These are phyloP conservation scores for Puccinia hordei DNA, from an alignment of 1,284 basidiomycete genomes.

Conservation along the genomic window DNA sequence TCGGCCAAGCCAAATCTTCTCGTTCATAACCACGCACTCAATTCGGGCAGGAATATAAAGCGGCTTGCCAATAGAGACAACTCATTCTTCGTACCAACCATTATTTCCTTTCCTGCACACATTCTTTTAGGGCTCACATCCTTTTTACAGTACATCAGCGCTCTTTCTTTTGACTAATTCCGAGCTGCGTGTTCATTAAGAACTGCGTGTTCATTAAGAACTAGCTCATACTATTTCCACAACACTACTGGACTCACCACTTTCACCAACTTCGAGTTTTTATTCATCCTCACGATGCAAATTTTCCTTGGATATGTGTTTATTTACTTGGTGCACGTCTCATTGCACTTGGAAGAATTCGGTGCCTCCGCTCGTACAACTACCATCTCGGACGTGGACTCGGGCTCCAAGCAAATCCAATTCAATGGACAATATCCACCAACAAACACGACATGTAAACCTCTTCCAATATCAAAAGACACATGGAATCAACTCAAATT, in stretches of 20 bases:
- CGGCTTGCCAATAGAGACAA: not conserved
- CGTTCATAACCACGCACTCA: not conserved
- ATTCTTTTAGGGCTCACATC: too few species aligned
- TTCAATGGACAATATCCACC: slow-evolving; percentile 40
- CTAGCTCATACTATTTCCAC: not conserved
- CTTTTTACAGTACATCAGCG: too few species aligned
- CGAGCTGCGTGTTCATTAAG: not conserved
- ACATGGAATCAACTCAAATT: slow-evolving; percentile 46
- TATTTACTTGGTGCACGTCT: not conserved
- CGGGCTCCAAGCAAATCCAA: not conserved
- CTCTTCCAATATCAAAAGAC: slow-evolving; percentile 16
- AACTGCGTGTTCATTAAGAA: not conserved
- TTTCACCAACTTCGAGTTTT: not conserved
- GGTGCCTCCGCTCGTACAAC: slow-evolving; percentile 2
- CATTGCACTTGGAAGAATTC: not conserved
- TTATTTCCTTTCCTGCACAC: too few species aligned
- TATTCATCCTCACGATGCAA: not conserved
- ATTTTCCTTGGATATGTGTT: not conserved
- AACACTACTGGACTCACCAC: not conserved
- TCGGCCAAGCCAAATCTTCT: not conserved
- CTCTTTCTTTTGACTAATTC: not conserved
- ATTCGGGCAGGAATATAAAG: not conserved
- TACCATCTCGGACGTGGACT: not conserved
- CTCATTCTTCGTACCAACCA: too few species aligned
- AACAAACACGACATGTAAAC: slow-evolving; percentile 21